Base-by-base conservation (phyloP, 73 alveolate genomes). In the Stentor coeruleus region DNA sequence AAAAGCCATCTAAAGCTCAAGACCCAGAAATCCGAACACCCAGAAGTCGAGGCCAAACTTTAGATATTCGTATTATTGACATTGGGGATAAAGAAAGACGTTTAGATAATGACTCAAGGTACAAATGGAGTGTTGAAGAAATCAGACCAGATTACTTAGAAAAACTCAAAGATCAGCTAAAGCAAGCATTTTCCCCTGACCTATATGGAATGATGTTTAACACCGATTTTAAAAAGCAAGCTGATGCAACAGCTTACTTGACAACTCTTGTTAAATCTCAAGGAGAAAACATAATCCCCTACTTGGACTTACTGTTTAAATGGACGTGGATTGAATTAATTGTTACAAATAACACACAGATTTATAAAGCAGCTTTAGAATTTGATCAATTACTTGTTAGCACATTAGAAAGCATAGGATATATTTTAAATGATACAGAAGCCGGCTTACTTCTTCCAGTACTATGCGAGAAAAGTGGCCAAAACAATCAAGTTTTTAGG, bases 31-130 rank as follows among this genome's bases (percentile, higher is more conserved):
- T 0, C 0, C 85, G 37, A 81, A n/a, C 76, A 11, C 28, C 80
- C 11, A 35, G 40, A 3, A 59, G 57, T 2, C 83, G 84, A 77
- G 86, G 41, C 0, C 84, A 37, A 15, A 11, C 81, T 37, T 2
- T 75, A n/a, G 83, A 39, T 0, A 1, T 75, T 38, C 6, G 35
- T 0, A 75, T 75, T 26, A 38, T n/a, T 75, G 73, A 42, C 38
- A 72, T 81, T 38, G 96, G 97, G 14, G 30, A 58, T 49, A 94
- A 92, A 85, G 97, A 92, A 74, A 94, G 90, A 86, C 75, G 98
- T 85, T 84, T 81, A 30, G 97, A 92, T 81, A 82, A 58, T 30
- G 98, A 94, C 57, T 82, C 86, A 39, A 89, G 84, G 82, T 73
- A 81, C 59, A 92, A 87, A 77, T 94, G 90, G 87, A 82, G 74